Base-by-base conservation (phyloP, 441 rosid species). In the Breynia disticha region DNA sequence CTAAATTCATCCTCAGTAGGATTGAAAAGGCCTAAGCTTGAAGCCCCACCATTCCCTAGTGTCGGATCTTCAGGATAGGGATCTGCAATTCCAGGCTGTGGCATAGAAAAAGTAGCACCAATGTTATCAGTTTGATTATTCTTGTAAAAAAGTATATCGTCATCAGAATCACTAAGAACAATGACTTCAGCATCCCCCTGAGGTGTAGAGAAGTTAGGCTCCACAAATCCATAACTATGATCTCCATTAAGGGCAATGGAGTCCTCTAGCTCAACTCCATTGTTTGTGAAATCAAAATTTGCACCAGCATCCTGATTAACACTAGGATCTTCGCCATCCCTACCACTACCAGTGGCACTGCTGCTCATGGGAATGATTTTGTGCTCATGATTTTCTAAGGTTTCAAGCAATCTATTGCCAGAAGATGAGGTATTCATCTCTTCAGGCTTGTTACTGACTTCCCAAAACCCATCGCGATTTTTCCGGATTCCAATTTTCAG, bases 81-180 rank as follows among this genome's bases (percentile, higher is more conserved):
- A 68, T 80, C 79, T 43, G 73, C 32, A 51, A 84, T 74, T 62
- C 72, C 89, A 62, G 80, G 35, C 61, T 72, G 78, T 46, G 77
- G 73, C 59, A 84, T 57, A 13, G 93, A 54, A 80, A 81, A 83
- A 66, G 65, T 64, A 52, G 81, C 77, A 64, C 76, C 87, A 22
- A 70, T 78, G 39, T 58, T 60, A 50, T 81, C 87, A 50, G 79
- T 52, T 63, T 52, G 83, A 71, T 73, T 76, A 62, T 64, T 76
- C 67, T 66, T 56, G 69, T 73, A 89, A 53, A 64, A n/a, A 50
- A 78, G 52, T 21, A 79, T 51, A 61, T 85, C 99, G 1, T 87
- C 97, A 59, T 94, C 99, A 16, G 99, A 90, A 75, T 90, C 99
- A 67, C 83, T 87, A 37, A 94, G 91, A 69, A 87, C 79, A 57